Evolutionary conservation across 1,139 yeast species (phyloP), one percentile per base, ranked within the genome.

Genomic region (Casaregolazyma lundiana): DNA sequence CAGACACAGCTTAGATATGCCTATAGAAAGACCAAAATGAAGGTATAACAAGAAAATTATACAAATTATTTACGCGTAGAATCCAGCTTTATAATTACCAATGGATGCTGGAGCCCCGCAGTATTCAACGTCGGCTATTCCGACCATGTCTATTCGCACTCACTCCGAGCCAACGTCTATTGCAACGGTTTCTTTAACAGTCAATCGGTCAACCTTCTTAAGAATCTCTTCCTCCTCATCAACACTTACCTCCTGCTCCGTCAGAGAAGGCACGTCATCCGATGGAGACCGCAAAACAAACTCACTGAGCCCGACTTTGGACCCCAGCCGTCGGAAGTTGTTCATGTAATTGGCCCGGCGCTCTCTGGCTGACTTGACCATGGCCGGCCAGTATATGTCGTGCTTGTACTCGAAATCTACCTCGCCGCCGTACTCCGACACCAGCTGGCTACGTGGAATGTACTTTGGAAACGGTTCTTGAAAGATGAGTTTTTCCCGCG

Each of bases 401-500:
- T 90, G 97, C 44, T 74, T 72, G 62, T 92, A 92, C 45, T 80
- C 88, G 63, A 92, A 92, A 56, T 86, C 87, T 36, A 88, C 80
- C 21, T 71, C 65, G 9, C 98, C 98, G 42, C 90, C 92, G 61
- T 87, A 90, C 39, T 83, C 84, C 58, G 77, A 74, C 61, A 89
- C 97, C 50, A 92, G 73, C 64, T 89, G 96, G 50, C 81, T 82
- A 39, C 67, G 67, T 2, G 95, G 95, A 2, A 89, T 95, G 59
- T 82, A 90, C 32, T 86, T 73, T 38, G 80, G 77, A 66, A 89
- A 87, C 4, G 96, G 96, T 59, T 89, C 88, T 62, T 87, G 95
- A 62, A 82, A 90, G 3, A 88, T 90, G 38, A 94, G 77, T 68
- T 92, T 92, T 67, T 88, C 96, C 56, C 95, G 76, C 1, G 97